Evolutionary conservation across 495 filamentous ascomycete species (phyloP), one percentile per base, ranked within the genome.

Genomic region (Hypoxylon fuscum): DNA sequence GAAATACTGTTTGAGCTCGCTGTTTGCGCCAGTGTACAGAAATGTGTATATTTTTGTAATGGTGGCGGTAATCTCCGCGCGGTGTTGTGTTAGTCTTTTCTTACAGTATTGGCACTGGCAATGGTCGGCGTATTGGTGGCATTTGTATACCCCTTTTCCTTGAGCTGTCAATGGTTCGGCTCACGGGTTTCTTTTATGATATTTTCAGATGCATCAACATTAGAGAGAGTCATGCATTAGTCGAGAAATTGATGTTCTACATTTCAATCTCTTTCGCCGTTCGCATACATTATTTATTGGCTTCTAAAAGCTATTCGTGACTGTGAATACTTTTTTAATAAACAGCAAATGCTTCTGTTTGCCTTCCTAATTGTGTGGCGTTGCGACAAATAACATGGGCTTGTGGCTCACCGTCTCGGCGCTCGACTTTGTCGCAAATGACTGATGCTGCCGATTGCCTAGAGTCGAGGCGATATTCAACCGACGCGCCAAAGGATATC

Each of bases 1-100:
- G 32, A 34, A 17, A 27, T n/a, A 31, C 40, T 48, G 29, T 29
- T 63, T 48, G 62, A 66, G 68, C 65, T 69, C 65, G 55, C 55
- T 27, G 38, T 59, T 47, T 34, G 43, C 45, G 34, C 55, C 22
- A 42, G 46, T 42, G 46, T 57, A 44, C 41, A 66, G 53, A 25
- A 31, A 49, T 25, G 45, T 55, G 63, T 66, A 58, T 40, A 21
- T 51, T 57, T 62, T 21, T 51, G 29, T 34, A 57, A 15, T 8
- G 17, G 47, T 7, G 17, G 27, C 21, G 14, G 10, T 50, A 15
- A 7, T 54, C 17, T 35, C n/a, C 27, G 43, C 41, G 51, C 14
- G 54, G 56, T 31, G 54, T 55, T 64, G 57, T 22, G 38, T 47
- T 34, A 23, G 42, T 35, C 9, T 48, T 43, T 42, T 42, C 32